Evolutionary conservation across 805 yeast genomes (phyloP), one percentile per base, ranked within the genome.

Genomic region (Lachancea kluyveri): DNA sequence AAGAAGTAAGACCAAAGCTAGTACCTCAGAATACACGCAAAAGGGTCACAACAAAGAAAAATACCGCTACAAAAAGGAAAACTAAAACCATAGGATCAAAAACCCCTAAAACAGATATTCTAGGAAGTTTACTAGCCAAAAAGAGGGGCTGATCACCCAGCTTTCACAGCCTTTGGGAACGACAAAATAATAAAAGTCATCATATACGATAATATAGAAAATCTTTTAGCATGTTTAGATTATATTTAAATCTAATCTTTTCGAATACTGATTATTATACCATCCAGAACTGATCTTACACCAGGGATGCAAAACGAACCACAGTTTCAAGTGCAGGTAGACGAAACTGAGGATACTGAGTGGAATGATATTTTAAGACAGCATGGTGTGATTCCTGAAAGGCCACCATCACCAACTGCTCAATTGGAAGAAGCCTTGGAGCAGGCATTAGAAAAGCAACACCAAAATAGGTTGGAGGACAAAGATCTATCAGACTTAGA

Each of bases 281-380:
- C 21, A 10, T 19, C 21, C 8, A 19, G 10, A 19, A 19, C 8
- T 8, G 10, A 19, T 19, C 10, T 19, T 19, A 8, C n/a, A n/a
- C n/a, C n/a, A 23, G 7, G 8, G 26, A 54, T 50, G 59, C 57
- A 53, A 33, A 54, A 56, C 37, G 77, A 75, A 38, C 74, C 77
- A 20, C 71, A 79, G 62, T 67, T 81, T 33, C 85, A 78, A 43
- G 87, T 87, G 29, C 85, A 87, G 59, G 95, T 88, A 33, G 88
- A 92, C 59, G 96, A 95, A 21, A 74, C 73, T 40, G 99, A 92
- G 59, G 99, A 92, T 56, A 92, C 98, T 0, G 98, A 92, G 58
- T 92, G 99, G 98, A 92, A 92, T 54, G 99, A 92, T 58, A 87
- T 92, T 43, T 68, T 92, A 26, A 68, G 99, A 43, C 72, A 74